Conservation (phyloP, 2,329 filamentous ascomycete genomes). For the Fusarium guadeloupense region DNA sequence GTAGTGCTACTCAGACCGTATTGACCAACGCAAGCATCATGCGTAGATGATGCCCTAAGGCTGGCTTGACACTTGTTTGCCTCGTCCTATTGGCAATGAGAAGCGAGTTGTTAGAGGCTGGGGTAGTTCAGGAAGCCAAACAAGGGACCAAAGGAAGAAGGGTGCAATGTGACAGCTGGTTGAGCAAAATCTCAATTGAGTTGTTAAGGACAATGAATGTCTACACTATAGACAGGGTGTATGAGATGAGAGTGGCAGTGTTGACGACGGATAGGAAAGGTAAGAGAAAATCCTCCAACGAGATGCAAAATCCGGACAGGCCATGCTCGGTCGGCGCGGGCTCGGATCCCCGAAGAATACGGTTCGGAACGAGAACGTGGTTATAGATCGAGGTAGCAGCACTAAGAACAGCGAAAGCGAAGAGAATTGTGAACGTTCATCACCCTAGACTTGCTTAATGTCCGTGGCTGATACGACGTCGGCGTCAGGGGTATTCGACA, state of each 20-base stretch:
- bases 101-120: background rate
- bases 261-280: background rate
- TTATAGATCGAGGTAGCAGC: conserved; percentile 5
- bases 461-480: conserved; percentile 3
- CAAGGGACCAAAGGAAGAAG: background rate
- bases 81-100: conserved; percentile 8
- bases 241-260: background rate
- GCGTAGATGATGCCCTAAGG: too few relatives aligned
- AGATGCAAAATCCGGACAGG: conserved; percentile 6
- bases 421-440: background rate
- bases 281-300: background rate
- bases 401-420: background rate
- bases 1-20: too few relatives aligned
- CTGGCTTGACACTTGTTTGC: conserved; percentile 1
- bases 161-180: background rate
- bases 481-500: background rate
- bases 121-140: background rate
- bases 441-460: conserved; percentile 5
- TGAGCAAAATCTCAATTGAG: background rate
- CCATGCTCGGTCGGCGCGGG: conserved; percentile 22
- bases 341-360: conserved; percentile 31
- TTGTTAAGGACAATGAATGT: too few relatives aligned
- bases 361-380: conserved; percentile 6
- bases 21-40: background rate
- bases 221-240: background rate